Evolutionary conservation across 2,329 filamentous ascomycete species (phyloP), one percentile per base, ranked within the genome.

Genomic region (Zasmidium citrigriseum): DNA sequence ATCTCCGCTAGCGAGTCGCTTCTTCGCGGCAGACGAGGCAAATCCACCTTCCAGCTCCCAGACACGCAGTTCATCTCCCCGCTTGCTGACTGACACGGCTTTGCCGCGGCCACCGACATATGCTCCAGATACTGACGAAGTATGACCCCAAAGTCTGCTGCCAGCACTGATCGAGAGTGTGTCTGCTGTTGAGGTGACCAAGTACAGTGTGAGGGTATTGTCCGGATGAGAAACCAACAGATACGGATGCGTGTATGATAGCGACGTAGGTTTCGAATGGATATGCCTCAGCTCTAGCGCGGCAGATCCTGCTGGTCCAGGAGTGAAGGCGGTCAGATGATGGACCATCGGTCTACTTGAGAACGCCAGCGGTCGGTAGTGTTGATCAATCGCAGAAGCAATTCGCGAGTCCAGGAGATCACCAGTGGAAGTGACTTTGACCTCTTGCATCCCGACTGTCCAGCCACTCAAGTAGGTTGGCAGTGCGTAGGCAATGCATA

Each of bases 371-470:
- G 68, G 73, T 1, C 78, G 77, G 47, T 78, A 81, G 24, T 78
- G 76, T 53, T 78, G 75, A 20, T 80, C 76, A 18, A 80, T 73
- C n/a, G 81, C 80, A 2, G 79, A 80, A 16, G 82, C 76, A 2
- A 83, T 66, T 5, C 81, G 78, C 2, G 82, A 83, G 34, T 77
- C 74, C 1, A 80, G 66, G 0, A 84, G 71, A 14, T 75, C 75
- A 5, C 83, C 83, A 48, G 75, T 71, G 29, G 75, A 75, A 9
- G 64, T 63, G n/a, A 96, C 82, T 58, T 89, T 86, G 46, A 97
- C 78, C 73, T 97, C 93, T 73, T 98, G 93, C n/a, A 98, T 85
- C 1, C 92, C 93, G 16, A 96, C 83, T 7, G 89, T 92, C 90
- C 93, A 97, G 24, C 92, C 92, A 46, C 86, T 86, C 2, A 88